Evolutionary conservation across 2,329 filamentous ascomycete species (phyloP).

Genomic region (Aspergillus persii): DNA sequence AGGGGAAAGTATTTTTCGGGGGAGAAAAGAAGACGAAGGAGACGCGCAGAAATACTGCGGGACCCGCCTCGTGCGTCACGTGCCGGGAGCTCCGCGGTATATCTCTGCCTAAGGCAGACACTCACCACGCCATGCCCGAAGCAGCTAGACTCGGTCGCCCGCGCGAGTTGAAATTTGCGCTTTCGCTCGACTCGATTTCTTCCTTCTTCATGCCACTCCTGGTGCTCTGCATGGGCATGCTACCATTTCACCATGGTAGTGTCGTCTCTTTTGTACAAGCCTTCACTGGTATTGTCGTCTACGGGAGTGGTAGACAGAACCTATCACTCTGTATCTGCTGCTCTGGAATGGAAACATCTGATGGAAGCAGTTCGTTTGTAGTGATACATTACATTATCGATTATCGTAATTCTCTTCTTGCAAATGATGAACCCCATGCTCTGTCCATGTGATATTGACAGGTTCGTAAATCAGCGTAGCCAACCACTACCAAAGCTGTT

Average conservation of each 20-base stretch:
- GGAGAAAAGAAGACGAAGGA: conserved; percentile 16
- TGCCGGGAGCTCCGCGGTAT: conserved; percentile 12
- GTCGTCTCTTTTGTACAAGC: conserved; percentile 28
- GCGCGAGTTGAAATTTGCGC: conserved; percentile 19
- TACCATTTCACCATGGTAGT: conserved; percentile 31
- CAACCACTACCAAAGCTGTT: not conserved
- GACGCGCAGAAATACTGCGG: conserved; percentile 18
- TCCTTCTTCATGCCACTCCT: conserved; percentile 37
- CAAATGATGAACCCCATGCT: not conserved
- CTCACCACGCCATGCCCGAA: conserved; percentile 16
- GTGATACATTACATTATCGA: conserved; percentile 58
- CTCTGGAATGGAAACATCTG: conserved; percentile 68
- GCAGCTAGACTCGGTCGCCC: conserved; percentile 16
- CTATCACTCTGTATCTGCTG: conserved; percentile 80
- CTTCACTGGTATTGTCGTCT: conserved; percentile 41
- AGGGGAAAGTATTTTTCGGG: conserved; percentile 9
- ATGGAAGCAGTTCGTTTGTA: conserved; percentile 76
- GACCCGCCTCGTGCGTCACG: conserved; percentile 20
- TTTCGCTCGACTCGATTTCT: conserved; percentile 12
- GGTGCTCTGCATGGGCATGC: conserved; percentile 40
- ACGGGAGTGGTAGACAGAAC: conserved; percentile 62
- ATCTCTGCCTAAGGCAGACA: not conserved
- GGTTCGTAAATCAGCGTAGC: not conserved
- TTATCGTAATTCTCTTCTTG: not conserved
- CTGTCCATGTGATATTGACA: not conserved